These are phyloP conservation scores for Eragrostis tef DNA, from an alignment of 202 grass and related monocot genomes.

Conservation along the genomic window DNA sequence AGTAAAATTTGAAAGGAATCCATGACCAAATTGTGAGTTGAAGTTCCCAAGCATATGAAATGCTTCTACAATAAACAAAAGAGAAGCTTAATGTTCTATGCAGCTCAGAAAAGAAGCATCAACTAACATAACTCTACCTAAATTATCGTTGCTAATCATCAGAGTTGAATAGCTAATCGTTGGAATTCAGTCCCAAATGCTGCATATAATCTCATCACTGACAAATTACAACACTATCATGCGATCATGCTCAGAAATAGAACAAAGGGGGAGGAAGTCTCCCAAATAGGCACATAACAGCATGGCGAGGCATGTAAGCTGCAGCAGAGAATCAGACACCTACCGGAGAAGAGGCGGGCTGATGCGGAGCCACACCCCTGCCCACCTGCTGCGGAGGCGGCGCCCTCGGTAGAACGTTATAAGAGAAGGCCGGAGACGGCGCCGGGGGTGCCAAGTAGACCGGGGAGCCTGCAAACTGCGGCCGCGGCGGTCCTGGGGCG, in stretches of 20 bases:
- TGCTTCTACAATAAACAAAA: neutral
- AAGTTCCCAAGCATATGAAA: slow-evolving; percentile 18
- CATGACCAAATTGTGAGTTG: neutral
- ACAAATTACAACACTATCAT: neutral
- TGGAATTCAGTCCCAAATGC: neutral
- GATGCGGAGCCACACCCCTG: slow-evolving; percentile 14
- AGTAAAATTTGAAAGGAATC: neutral
- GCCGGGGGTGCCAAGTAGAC: slow-evolving; percentile 39
- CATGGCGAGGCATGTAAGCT: slow-evolving; percentile 19
- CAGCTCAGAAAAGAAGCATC: neutral
- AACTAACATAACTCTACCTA: neutral
- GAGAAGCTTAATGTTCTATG: neutral
- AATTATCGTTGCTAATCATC: neutral
- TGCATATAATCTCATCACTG: neutral
- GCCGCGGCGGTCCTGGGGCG: slow-evolving; percentile 43
- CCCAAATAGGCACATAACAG: slow-evolving; percentile 18
- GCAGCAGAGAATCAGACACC: slow-evolving; percentile 24
- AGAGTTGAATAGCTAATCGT: neutral
- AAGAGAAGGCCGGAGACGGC: slow-evolving; percentile 48
- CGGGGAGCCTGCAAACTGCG: slow-evolving; percentile 47
- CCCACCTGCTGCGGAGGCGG: slow-evolving; percentile 38
- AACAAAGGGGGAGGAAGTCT: neutral
- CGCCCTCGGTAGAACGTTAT: slow-evolving; percentile 52
- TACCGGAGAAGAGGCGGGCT: slow-evolving; percentile 43
- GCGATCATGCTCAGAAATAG: neutral